Base-by-base conservation (phyloP, 352 stramenopile species). In the Pythium rishiriense region DNA sequence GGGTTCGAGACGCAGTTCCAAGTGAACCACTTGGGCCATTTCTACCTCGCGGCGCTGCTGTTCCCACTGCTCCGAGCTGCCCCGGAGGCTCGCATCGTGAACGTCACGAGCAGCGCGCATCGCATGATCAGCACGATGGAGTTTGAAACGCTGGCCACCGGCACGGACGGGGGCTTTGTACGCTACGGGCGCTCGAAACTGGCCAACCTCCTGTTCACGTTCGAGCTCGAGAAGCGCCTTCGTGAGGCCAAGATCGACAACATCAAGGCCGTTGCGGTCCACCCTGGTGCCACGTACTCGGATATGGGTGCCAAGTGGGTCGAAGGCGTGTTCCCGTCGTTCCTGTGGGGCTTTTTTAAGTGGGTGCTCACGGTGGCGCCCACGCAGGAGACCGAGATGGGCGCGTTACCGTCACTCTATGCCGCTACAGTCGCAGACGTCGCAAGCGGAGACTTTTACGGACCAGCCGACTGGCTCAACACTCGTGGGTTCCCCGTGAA, bases 21-120 rank as follows among this genome's bases (percentile, higher is more conserved):
- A 1, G 83, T 73, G 31, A 93, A 93, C 66, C 78, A 93, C 52
- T 37, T 93, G 41, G 80, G 79, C 5, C 80, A 90, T 55, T 90
- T 93, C 62, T 64, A 67, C 24, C 50, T 93, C 12, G 89, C 83
- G n/a, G 62, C 59, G 19, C 66, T 79, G 54, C 51, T 91, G 12
- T 68, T 91, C 17, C 65, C 68, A 0, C 33, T 87, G 12, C 64
- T 84, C 8, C 52, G 70, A 31, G 55, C 56, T 10, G 66, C 65
- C 6, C 19, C 51, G 9, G 49, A 55, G 0, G 63, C 78, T 0
- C 68, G 75, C 11, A 48, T 87, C 6, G 69, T 87, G 12, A 75
- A 72, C 35, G 68, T 87, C 12, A 81, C 73, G 29, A 83, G 73
- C 28, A 17, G 49, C 19, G 51, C 54, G 7, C 70, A 77, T 35